These are phyloP conservation scores for Ophiocordyceps robertsii DNA, from an alignment of 2,329 filamentous ascomycete genomes.

Conservation along the genomic window DNA sequence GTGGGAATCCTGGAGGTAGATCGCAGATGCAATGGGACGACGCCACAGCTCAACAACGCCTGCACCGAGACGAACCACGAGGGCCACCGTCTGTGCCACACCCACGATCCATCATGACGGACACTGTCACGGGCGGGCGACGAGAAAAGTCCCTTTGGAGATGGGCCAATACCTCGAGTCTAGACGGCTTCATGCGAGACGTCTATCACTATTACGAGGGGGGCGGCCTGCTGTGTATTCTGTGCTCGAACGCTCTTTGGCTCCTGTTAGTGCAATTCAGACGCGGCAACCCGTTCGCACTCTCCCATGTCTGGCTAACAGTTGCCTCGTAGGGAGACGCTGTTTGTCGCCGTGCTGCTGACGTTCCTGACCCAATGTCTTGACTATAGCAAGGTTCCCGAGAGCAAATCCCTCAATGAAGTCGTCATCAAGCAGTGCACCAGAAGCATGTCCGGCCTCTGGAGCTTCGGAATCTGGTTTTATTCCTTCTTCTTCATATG, in stretches of 20 bases:
- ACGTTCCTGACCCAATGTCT: slow-evolving; percentile 80
- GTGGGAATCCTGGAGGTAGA: slow-evolving; percentile 5
- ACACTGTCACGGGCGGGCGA: slow-evolving; percentile 19
- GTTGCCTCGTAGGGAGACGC: slow-evolving; percentile 52
- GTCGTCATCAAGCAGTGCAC: slow-evolving; percentile 63
- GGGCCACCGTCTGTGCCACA: slow-evolving; percentile 6
- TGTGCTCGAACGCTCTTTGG: slow-evolving; percentile 57
- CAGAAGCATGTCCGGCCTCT: slow-evolving; percentile 56
- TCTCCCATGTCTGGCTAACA: slow-evolving; percentile 1
- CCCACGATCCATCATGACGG: slow-evolving; percentile 15
- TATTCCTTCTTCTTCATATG: slow-evolving; percentile 78
- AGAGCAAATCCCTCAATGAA: slow-evolving; percentile 41
- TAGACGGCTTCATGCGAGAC: slow-evolving; percentile 74
- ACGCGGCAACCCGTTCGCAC: too few species aligned
- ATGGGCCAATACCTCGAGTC: slow-evolving; percentile 82
- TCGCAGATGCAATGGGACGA: slow-evolving; percentile 41
- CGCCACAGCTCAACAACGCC: slow-evolving; percentile 34
- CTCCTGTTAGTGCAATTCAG: slow-evolving; percentile 45
- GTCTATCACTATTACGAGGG: slow-evolving; percentile 80
- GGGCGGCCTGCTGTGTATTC: slow-evolving; percentile 74
- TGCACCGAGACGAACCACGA: slow-evolving; percentile 27
- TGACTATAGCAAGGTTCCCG: slow-evolving; percentile 62
- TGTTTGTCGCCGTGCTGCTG: slow-evolving; percentile 69
- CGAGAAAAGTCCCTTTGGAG: slow-evolving; percentile 76
- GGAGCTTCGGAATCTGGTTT: slow-evolving; percentile 70